A percentile compares a stretch with the other conserved stretches of the same genome.
phyloP scores from a whole-genome alignment of 345 rosid genomes.

The Pistacia vera region DNA sequence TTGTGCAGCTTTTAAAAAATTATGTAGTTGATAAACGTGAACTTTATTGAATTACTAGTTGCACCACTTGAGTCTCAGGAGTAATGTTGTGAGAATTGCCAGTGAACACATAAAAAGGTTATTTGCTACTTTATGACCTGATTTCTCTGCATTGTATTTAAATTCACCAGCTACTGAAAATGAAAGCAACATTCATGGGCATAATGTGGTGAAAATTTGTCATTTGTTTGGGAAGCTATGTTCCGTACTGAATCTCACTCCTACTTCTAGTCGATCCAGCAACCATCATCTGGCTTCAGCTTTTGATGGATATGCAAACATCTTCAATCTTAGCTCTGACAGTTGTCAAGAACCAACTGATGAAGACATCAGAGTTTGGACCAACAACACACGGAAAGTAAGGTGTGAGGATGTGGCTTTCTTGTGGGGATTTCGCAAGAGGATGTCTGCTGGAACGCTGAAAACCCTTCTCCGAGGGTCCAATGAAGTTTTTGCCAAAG shows the following conservation, averaged over 20 bases:
- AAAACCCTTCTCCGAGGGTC: slow-evolving; percentile 62
- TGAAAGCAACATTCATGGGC: slow-evolving; percentile 61
- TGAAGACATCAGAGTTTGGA: slow-evolving; percentile 60
- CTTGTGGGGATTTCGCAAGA: slow-evolving; percentile 67
- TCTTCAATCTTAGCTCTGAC: slow-evolving; percentile 29
- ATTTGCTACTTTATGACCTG: slow-evolving; percentile 11
- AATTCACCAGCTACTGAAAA: slow-evolving; percentile 37
- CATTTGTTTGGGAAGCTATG: slow-evolving; percentile 72
- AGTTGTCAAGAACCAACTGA: slow-evolving; percentile 31
- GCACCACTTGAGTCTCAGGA: neutral
- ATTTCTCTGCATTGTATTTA: slow-evolving; percentile 7
- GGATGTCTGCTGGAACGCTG: slow-evolving; percentile 55
- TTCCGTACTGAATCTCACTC: slow-evolving; percentile 51
- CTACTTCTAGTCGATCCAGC: slow-evolving; percentile 27
- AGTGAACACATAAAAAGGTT: neutral
- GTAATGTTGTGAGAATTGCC: neutral
- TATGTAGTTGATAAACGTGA: neutral
- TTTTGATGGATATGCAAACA: slow-evolving; percentile 39
- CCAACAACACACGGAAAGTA: slow-evolving; percentile 51
- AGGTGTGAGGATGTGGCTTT: slow-evolving; percentile 69
- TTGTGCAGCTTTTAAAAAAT: neutral
- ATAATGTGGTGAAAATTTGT: slow-evolving; percentile 59
- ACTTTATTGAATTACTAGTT: neutral
- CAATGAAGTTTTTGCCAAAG: slow-evolving; percentile 44
- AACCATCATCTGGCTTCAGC: slow-evolving; percentile 29